These are phyloP conservation scores for Hyphopichia buzzinii DNA, from an alignment of 1,139 yeast genomes.

Conservation along the genomic window DNA sequence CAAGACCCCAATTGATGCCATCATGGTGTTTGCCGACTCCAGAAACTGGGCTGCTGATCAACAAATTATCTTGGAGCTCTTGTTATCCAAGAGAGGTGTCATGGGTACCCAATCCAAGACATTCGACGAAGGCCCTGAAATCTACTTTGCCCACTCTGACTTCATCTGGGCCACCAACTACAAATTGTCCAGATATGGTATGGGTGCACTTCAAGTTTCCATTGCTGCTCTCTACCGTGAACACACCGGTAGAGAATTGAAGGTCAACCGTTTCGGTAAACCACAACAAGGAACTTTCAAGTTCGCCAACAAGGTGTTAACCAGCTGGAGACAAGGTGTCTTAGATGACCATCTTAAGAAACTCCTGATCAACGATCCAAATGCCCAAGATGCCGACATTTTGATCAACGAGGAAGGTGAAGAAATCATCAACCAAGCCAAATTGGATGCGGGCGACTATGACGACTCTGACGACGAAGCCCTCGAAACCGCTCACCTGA, in stretches of 20 bases:
- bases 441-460: constrained; percentile 36
- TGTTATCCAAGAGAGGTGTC: constrained; percentile 70
- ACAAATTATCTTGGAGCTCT: constrained; percentile 76
- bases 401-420: constrained; percentile 49
- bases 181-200: constrained; percentile 75
- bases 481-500: constrained; percentile 6
- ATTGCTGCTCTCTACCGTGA: constrained; percentile 79
- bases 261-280: constrained; percentile 78
- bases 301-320: constrained; percentile 73
- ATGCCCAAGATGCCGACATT: constrained; percentile 47
- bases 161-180: constrained; percentile 89
- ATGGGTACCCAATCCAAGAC: constrained; percentile 77
- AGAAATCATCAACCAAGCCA: constrained; percentile 45
- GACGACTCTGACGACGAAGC: constrained; percentile 31
- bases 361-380: constrained; percentile 44
- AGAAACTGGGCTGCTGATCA: constrained; percentile 91
- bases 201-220: constrained; percentile 87
- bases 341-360: constrained; percentile 70
- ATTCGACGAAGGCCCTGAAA: constrained; percentile 73
- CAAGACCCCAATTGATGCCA: constrained; percentile 63
- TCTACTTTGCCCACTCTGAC: constrained; percentile 85
- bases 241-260: constrained; percentile 74
- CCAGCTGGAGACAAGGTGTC: constrained; percentile 75
- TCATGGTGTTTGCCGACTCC: constrained; percentile 77
- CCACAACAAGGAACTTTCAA: constrained; percentile 83